These are phyloP conservation scores for Aspergillus carlsbadensis DNA, from an alignment of 495 filamentous ascomycete genomes.

Conservation along the genomic window DNA sequence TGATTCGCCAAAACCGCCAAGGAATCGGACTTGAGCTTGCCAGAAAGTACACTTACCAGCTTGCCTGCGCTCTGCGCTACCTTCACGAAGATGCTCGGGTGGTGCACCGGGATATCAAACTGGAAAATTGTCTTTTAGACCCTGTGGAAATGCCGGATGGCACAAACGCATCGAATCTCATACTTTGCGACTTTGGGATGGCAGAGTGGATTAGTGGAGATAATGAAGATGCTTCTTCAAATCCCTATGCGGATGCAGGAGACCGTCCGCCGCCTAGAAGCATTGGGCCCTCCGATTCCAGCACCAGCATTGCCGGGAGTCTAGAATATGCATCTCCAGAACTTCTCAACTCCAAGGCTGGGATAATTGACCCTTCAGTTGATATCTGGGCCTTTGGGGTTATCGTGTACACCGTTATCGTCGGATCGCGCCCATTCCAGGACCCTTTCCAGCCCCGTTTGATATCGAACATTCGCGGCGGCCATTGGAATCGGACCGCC, in stretches of 20 bases:
- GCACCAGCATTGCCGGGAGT: constrained; percentile 59
- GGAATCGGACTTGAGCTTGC: constrained; percentile 52
- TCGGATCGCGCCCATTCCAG: constrained; percentile 68
- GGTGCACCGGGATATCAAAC: constrained; percentile 73
- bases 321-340: constrained; percentile 69
- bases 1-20: constrained; percentile 58
- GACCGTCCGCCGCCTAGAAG: constrained; percentile 46
- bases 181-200: constrained; percentile 76
- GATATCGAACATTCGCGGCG: constrained; percentile 57
- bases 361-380: constrained; percentile 54
- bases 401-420: constrained; percentile 60
- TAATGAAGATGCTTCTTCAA: constrained; percentile 44
- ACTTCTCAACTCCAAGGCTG: constrained; percentile 46
- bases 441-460: constrained; percentile 60
- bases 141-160: constrained; percentile 48
- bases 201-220: constrained; percentile 67
- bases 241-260: constrained; percentile 49
- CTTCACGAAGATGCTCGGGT: constrained; percentile 71
- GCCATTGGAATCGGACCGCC: constrained; percentile 59
- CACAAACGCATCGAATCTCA: constrained; percentile 50
- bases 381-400: constrained; percentile 78
- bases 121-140: constrained; percentile 75
- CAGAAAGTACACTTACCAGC: constrained; percentile 64
- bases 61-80: constrained; percentile 69
- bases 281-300: constrained; percentile 56